A percentile compares a stretch with the other conserved stretches of the same genome.
phyloP scores from a whole-genome alignment of 2,329 filamentous ascomycete species.

The Fusarium dlaminii region DNA sequence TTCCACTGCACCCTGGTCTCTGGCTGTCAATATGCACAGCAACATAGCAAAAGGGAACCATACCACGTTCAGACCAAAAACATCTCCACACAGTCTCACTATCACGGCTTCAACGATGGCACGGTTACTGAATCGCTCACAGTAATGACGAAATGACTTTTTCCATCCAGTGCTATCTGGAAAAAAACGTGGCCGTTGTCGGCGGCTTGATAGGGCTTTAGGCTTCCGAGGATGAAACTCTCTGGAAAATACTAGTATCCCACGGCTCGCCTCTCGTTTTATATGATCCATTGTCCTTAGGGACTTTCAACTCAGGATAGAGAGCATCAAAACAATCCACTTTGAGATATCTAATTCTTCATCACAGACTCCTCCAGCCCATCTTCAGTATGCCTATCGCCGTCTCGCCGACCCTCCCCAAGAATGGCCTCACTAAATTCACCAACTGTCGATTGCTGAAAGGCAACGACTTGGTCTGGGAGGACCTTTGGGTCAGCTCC shows the following conservation, averaged over 20 bases:
- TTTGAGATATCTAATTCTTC: constrained; percentile 17
- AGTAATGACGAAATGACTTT: constrained; percentile 28
- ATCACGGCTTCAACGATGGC: constrained; percentile 25
- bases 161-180: constrained; percentile 20
- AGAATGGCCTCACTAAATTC: constrained; percentile 79
- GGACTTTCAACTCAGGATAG: constrained; percentile 10
- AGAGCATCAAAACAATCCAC: not conserved
- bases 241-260: constrained; percentile 33
- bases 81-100: constrained; percentile 29
- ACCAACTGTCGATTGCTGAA: constrained; percentile 86
- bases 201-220: constrained; percentile 31
- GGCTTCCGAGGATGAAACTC: not conserved
- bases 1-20: constrained; percentile 21
- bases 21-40: constrained; percentile 22
- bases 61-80: constrained; percentile 3
- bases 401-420: constrained; percentile 50
- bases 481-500: constrained; percentile 91
- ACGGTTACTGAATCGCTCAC: constrained; percentile 17
- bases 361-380: not conserved
- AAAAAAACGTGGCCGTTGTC: constrained; percentile 31
- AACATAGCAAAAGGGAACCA: constrained; percentile 29
- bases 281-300: constrained; percentile 13
- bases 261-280: constrained; percentile 7
- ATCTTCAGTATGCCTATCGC: constrained; percentile 58
- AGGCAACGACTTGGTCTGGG: constrained; percentile 71